Evolutionary conservation across 352 stramenopile species (phyloP).

Genomic region (Globisporangium heterothallicum): DNA sequence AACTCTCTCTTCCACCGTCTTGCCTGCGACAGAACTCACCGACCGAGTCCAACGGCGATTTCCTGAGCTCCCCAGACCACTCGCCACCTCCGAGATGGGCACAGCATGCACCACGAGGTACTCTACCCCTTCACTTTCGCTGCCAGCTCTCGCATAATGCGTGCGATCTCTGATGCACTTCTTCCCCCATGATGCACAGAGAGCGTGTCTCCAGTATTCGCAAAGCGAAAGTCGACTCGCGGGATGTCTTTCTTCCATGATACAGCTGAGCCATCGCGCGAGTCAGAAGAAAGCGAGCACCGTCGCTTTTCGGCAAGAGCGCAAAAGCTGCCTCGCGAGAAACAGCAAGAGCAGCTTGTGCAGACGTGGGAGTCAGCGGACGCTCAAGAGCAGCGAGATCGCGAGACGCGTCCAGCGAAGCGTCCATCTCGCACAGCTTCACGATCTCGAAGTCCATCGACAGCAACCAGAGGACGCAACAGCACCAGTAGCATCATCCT

Average conservation of each 20-base stretch:
- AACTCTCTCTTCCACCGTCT: neutral
- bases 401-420: too few species aligned
- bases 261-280: neutral
- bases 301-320: too few species aligned
- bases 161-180: too few species aligned
- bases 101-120: neutral
- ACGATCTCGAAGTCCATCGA: neutral
- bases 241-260: constrained; percentile 1
- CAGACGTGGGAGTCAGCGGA: neutral
- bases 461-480: neutral
- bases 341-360: neutral
- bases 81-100: constrained; percentile 5
- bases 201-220: constrained; percentile 21
- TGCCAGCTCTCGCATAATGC: too few species aligned
- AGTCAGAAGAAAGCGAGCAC: neutral
- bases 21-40: constrained; percentile 2
- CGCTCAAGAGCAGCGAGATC: neutral
- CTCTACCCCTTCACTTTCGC: too few species aligned
- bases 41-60: neutral
- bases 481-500: neutral
- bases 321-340: too few species aligned
- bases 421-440: too few species aligned
- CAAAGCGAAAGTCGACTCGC: neutral
- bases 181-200: neutral
- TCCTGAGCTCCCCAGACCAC: constrained; percentile 6